phyloP scores from a whole-genome alignment of 2,329 filamentous ascomycete genomes.

The Keithomyces neogunnii region DNA sequence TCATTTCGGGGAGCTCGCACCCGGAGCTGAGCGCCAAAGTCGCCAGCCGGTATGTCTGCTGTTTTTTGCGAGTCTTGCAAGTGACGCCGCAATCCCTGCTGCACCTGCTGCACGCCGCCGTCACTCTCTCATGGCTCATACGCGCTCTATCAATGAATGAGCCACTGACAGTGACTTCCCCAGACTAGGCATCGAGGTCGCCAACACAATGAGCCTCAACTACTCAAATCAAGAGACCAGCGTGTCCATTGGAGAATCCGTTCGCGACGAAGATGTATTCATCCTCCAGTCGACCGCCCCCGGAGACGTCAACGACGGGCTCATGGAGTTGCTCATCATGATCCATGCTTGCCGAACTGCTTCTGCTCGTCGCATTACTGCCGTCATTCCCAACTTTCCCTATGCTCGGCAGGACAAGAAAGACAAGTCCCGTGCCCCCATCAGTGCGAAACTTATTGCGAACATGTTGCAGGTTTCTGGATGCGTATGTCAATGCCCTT shows the following conservation, averaged over 20 bases:
- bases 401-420: conserved; percentile 98
- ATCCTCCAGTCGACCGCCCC: conserved; percentile 92
- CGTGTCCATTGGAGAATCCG: conserved; percentile 91
- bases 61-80: neutral
- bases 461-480: conserved; percentile 97
- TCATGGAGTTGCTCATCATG: conserved; percentile 98
- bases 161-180: conserved; percentile 13
- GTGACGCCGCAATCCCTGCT: neutral
- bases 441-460: conserved; percentile 89
- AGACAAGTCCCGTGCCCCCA: conserved; percentile 86
- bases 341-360: conserved; percentile 77
- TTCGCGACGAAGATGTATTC: conserved; percentile 97
- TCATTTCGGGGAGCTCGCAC: conserved; percentile 41
- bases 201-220: conserved; percentile 72
- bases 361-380: conserved; percentile 79
- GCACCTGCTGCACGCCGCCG: neutral
- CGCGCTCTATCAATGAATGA: conserved; percentile 1
- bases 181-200: conserved; percentile 68
- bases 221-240: conserved; percentile 84
- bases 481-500: conserved; percentile 37
- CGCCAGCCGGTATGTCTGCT: conserved; percentile 30
- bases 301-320: conserved; percentile 92
- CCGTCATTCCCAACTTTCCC: conserved; percentile 91
- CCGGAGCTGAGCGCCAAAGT: conserved; percentile 38
- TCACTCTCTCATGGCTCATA: conserved; percentile 2